Evolutionary conservation across 2,329 filamentous ascomycete genomes (phyloP), one percentile per base, ranked within the genome.

Genomic region (Tolypocladium amazonense): DNA sequence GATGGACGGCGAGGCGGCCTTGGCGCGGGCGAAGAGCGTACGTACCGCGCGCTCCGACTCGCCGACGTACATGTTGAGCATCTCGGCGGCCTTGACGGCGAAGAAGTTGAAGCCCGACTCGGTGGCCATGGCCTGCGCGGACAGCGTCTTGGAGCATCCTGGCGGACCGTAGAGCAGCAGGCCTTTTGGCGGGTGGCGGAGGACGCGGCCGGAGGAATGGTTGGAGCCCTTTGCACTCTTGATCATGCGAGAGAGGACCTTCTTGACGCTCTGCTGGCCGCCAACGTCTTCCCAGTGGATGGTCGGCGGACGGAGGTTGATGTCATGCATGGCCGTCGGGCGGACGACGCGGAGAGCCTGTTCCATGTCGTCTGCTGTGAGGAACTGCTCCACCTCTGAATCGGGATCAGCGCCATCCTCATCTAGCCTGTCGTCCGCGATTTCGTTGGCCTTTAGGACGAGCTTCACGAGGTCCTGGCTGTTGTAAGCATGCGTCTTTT

Each of bases 51-150:
- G 85, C 75, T 97, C 93, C 2, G 92, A 93, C 72, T 97, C 93
- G 62, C 93, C 93, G 23, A 97, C 92, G 73, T 97, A 97, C 90
- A 96, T 96, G 75, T 92, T 95, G 62, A 96, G 86, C 15, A 97
- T 83, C 73, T 97, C 93, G 41, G 91, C 91, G 33, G 92, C 93
- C 75, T 97, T 96, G 65, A 97, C 90, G 11, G 92, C 88, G 70
- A 97, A 87, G 78, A 97, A 97, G 72, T 97, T 97, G 74, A 95
- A 87, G 4, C 89, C 88, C 37, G 90, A 90, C 72, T 95, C 92
- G 8, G 91, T 96, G 20, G 93, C 93, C 66, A 96, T 84, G 35
- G 93, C 93, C 71, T 96, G 92, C 0, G 93, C 93, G 0, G 87
- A 91, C 71, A 97, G 84, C 0, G 93, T 97, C 75, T 97, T 97